Evolutionary conservation across 192 early-diverging fungal genomes (phyloP), one percentile per base, ranked within the genome.

Genomic region (Coemansia sp.): DNA sequence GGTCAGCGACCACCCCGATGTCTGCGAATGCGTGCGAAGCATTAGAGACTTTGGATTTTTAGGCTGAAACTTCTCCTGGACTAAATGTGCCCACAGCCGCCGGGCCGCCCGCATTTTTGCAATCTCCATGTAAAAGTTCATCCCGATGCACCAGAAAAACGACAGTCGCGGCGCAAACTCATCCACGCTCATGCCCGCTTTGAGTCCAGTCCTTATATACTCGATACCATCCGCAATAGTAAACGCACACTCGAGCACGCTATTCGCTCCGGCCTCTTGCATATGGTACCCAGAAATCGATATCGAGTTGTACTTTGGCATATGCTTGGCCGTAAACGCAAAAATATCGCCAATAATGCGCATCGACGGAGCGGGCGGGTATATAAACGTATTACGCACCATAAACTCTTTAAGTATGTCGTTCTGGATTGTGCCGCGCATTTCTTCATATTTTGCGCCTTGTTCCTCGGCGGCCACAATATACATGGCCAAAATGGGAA

Each of bases 91-190:
- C 92, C 92, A 94, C 7, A 94, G 87, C n/a, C 90, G 83, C 16
- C 93, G 85, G 2, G 89, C 93, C 4, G 92, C 93, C 16, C 93
- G 88, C 81, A 94, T 86, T 73, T 94, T 94, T 26, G 93, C 93
- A 53, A 94, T 89, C 74, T 94, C 93, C 93, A 94, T 94, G 79
- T 92, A 94, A 70, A 93, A 94, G 84, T 93, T 94, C 93, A 94
- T 94, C 4, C 92, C 93, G 32, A 94, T 88, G 51, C 88, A 92
- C 84, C 91, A 94, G 78, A 94, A 94, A 85, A 94, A 94, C 20
- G 92, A 94, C 27, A 94, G 76, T 16, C 93, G 89, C 13, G 93
- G 93, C 2, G 91, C 92, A 73, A 94, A 94, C 68, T 92, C 74
- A 66, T 94, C 92, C 1, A 94, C 85, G 0, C 90, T 88, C 93